Evolutionary conservation across 2,329 filamentous ascomycete genomes (phyloP).

Genomic region (Nemania sp.): DNA sequence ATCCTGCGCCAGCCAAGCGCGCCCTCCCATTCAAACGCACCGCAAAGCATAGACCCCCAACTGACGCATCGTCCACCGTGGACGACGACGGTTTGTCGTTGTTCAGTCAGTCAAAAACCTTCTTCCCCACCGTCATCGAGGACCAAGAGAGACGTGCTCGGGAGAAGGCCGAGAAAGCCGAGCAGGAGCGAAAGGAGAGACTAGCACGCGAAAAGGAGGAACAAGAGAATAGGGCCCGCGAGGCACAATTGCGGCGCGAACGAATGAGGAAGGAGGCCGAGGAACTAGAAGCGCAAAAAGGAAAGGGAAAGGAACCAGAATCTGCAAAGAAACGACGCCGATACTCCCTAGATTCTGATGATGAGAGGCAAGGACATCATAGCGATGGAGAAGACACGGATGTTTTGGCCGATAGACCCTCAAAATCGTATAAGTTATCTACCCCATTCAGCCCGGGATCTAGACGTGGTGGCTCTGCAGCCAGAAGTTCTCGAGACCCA

Average conservation of each 20-base stretch:
- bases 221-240: constrained; percentile 30
- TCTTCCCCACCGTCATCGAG: constrained; percentile 60
- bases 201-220: constrained; percentile 39
- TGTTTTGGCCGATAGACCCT: constrained; percentile 32
- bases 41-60: constrained; percentile 52
- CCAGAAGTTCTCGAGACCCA: constrained; percentile 15
- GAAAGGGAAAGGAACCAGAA: constrained; percentile 10
- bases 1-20: constrained; percentile 48
- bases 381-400: constrained; percentile 34
- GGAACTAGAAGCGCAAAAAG: constrained; percentile 9
- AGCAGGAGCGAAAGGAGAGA: constrained; percentile 44
- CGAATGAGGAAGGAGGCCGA: constrained; percentile 17
- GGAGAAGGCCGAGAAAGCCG: constrained; percentile 45
- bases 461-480: constrained; percentile 13
- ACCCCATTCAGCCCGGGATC: constrained; percentile 32
- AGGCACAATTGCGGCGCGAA: constrained; percentile 29
- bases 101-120: constrained; percentile 64
- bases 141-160: constrained; percentile 52
- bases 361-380: constrained; percentile 18
- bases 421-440: constrained; percentile 39
- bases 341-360: constrained; percentile 34
- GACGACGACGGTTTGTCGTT: constrained; percentile 59
- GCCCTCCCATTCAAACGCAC: constrained; percentile 65
- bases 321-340: constrained; percentile 44
- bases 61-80: constrained; percentile 46